These are phyloP conservation scores for Phytophthora lateralis DNA, from an alignment of 352 stramenopile species.

Conservation along the genomic window DNA sequence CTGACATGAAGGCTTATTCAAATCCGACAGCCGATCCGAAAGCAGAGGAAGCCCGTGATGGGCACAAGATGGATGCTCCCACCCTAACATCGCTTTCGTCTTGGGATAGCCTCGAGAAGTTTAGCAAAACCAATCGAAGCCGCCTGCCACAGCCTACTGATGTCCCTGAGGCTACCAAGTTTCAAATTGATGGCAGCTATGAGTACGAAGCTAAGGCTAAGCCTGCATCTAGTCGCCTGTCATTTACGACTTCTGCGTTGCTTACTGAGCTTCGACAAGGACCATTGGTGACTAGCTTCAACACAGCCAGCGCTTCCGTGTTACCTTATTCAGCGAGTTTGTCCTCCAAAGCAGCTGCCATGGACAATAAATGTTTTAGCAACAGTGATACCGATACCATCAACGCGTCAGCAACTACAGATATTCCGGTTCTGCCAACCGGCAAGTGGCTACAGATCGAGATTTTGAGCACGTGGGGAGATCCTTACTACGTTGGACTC, in stretches of 20 bases:
- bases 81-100: constrained; percentile 28
- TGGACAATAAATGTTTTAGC: not conserved
- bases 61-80: constrained; percentile 5
- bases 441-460: constrained; percentile 70
- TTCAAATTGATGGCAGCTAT: not conserved
- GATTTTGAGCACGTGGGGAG: constrained; percentile 89
- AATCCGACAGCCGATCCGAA: not conserved
- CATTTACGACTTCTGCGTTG: constrained; percentile 27
- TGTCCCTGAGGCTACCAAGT: not conserved
- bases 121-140: constrained; percentile 76
- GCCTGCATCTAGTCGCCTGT: not conserved
- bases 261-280: constrained; percentile 29
- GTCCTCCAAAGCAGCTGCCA: not conserved
- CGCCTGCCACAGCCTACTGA: constrained; percentile 42
- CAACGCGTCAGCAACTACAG: not conserved
- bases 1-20: constrained; percentile 13
- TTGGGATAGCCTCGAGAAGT: constrained; percentile 83
- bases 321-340: constrained; percentile 5
- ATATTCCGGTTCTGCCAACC: constrained; percentile 70
- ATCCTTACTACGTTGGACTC: constrained; percentile 90
- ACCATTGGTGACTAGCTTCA: not conserved
- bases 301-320: not conserved
- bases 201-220: constrained; percentile 13
- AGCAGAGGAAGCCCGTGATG: constrained; percentile 5
- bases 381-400: not conserved